Evolutionary conservation across 495 filamentous ascomycete species (phyloP).

Genomic region (Talaromyces thailandensis): DNA sequence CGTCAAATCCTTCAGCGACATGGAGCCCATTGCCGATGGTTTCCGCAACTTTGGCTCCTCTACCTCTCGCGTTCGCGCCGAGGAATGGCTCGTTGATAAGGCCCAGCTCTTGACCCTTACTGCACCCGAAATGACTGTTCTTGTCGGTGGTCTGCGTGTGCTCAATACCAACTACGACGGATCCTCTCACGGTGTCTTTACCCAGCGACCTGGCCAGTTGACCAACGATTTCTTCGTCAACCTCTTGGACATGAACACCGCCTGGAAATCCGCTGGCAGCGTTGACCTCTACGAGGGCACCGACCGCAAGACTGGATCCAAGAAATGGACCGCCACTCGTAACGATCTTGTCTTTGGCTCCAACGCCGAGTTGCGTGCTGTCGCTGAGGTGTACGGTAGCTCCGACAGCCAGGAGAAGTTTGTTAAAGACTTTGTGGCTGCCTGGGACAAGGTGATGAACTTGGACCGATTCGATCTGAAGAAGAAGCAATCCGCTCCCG

Average conservation of each 20-base stretch:
- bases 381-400: conserved; percentile 57
- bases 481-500: not conserved
- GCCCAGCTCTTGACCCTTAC: conserved; percentile 59
- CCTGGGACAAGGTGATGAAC: conserved; percentile 66
- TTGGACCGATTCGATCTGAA: conserved; percentile 56
- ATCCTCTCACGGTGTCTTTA: conserved; percentile 53
- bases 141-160: conserved; percentile 57
- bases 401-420: conserved; percentile 49
- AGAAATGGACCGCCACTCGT: conserved; percentile 62
- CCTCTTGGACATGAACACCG: conserved; percentile 55
- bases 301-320: conserved; percentile 56
- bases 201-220: conserved; percentile 50
- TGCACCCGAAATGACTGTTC: conserved; percentile 56
- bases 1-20: conserved; percentile 46
- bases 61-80: conserved; percentile 45
- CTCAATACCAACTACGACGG: conserved; percentile 60
- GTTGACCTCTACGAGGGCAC: conserved; percentile 50
- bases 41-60: conserved; percentile 68
- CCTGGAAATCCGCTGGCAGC: conserved; percentile 44
- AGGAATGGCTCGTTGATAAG: conserved; percentile 59
- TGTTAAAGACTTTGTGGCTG: conserved; percentile 58
- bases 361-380: conserved; percentile 59
- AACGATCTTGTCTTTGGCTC: conserved; percentile 61
- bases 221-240: conserved; percentile 73
- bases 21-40: conserved; percentile 55